These are phyloP conservation scores for Suhomyces atakaporum DNA, from an alignment of 1,139 yeast species.

Conservation along the genomic window DNA sequence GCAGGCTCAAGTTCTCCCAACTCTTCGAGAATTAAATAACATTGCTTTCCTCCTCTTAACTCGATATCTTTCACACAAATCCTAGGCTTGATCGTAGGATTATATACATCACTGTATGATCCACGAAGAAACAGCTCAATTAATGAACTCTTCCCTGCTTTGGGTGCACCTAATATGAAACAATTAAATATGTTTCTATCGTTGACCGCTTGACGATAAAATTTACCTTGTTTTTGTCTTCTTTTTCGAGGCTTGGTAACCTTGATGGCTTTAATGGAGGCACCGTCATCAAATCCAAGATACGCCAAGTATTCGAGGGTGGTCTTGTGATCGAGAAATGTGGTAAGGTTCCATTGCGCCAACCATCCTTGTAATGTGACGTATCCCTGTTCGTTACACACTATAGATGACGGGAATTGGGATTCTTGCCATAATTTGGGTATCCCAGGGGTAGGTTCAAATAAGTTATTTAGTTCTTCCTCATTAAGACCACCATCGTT, in stretches of 20 bases:
- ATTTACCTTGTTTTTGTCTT: slow-evolving; percentile 62
- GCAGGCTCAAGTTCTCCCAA: slow-evolving; percentile 86
- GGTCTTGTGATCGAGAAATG: slow-evolving; percentile 78
- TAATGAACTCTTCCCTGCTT: slow-evolving; percentile 83
- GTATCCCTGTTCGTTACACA: slow-evolving; percentile 83
- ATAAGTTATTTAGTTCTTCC: slow-evolving; percentile 63
- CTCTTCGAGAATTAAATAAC: slow-evolving; percentile 87
- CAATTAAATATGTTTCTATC: slow-evolving; percentile 93
- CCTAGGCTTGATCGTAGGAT: slow-evolving; percentile 80
- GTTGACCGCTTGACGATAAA: slow-evolving; percentile 65
- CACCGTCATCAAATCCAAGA: slow-evolving; percentile 74
- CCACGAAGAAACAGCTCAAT: slow-evolving; percentile 80
- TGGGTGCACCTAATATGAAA: slow-evolving; percentile 79
- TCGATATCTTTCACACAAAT: slow-evolving; percentile 94
- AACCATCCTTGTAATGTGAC: slow-evolving; percentile 97
- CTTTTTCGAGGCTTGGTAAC: slow-evolving; percentile 78
- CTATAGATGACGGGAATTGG: slow-evolving; percentile 83
- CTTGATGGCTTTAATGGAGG: slow-evolving; percentile 62
- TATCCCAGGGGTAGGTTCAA: slow-evolving; percentile 89
- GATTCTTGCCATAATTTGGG: slow-evolving; percentile 85
- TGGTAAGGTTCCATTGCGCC: slow-evolving; percentile 97
- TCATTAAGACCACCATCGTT: slow-evolving; percentile 93
- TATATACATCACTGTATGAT: slow-evolving; percentile 66
- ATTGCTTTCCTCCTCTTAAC: slow-evolving; percentile 91
- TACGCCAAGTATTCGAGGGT: slow-evolving; percentile 88